Evolutionary conservation across 805 yeast genomes (phyloP), one percentile per base, ranked within the genome.

Genomic region (Candida nitratophila): DNA sequence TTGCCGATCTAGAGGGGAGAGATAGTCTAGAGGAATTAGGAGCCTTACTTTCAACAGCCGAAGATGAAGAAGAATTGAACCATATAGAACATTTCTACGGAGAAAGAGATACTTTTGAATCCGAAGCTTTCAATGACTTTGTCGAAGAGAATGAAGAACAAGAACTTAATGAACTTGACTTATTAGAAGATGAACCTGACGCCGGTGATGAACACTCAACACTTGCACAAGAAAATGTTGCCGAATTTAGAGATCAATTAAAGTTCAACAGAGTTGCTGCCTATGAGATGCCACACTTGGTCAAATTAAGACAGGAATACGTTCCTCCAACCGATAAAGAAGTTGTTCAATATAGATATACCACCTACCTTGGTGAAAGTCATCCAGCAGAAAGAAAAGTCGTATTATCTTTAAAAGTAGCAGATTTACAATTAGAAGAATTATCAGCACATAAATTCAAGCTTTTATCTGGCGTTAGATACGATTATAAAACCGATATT

Each of bases 211-310:
- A 83, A 55, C 69, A 79, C 49, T 83, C 88, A 22, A 70, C 82
- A 4, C 66, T 68, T 14, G 95, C 93, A 20, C 95, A 83, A 53
- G 81, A 83, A 54, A 74, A 76, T 47, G 74, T 83, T 30, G 77
- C 78, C 44, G 83, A 79, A 50, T 86, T 80, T 55, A 76, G 97
- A 57, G 83, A 78, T 50, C 80, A 77, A 53, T 80, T 95, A 52
- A 78, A 84, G 50, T 79, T 82, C 55, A 82, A 82, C 57, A 76
- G 97, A 54, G 71, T 87, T 37, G 87, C 95, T 11, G 96, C 97
- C 0, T 91, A 83, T 65, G 98, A 91, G 61, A 74, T 91, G 71
- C 99, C 99, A 7, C 74, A 79, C 44, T 71, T 93, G 50, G 80
- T 82, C 36, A 80, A 87, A 61, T 85, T 73, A 60, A 82, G 91